A percentile compares a stretch with the other conserved stretches of the same genome.
Evolutionary conservation across 2,329 filamentous ascomycete species (phyloP).

Genomic region (Cladophialophora bantiana): DNA sequence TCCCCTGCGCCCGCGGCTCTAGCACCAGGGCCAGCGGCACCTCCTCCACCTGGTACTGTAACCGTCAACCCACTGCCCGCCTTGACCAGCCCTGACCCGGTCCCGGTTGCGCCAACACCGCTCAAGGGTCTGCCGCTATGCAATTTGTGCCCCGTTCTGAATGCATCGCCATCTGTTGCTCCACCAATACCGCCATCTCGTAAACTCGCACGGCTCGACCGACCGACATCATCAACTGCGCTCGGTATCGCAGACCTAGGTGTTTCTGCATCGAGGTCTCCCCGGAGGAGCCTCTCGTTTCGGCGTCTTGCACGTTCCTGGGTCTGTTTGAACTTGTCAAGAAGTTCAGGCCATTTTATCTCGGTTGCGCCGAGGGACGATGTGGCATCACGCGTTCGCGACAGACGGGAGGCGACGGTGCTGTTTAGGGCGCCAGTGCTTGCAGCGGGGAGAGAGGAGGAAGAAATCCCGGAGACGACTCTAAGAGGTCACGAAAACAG

Average conservation of each 20-base stretch:
- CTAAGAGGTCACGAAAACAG: constrained; percentile 9
- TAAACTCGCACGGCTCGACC: constrained; percentile 32
- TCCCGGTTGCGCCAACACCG: constrained; percentile 13
- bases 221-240: constrained; percentile 18
- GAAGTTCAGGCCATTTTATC: constrained; percentile 89
- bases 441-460: constrained; percentile 17
- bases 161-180: constrained; percentile 17
- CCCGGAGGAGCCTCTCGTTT: constrained; percentile 37
- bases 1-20: constrained; percentile 11
- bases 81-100: constrained; percentile 16
- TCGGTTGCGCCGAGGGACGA: constrained; percentile 45
- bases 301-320: constrained; percentile 77
- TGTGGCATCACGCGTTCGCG: constrained; percentile 32
- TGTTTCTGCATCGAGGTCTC: constrained; percentile 30
- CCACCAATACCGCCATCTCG: constrained; percentile 16
- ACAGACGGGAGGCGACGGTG: constrained; percentile 28
- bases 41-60: constrained; percentile 9
- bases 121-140: constrained; percentile 29
- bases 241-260: constrained; percentile 8
- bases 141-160: constrained; percentile 5
- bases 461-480: constrained; percentile 34
- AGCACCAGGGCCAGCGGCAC: constrained; percentile 8
- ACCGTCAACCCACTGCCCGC: constrained; percentile 27
- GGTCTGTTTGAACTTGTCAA: constrained; percentile 92
- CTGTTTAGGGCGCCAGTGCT: constrained; percentile 12